phyloP scores from a whole-genome alignment of 495 filamentous ascomycete species.

The Bathelium albidoporum region DNA sequence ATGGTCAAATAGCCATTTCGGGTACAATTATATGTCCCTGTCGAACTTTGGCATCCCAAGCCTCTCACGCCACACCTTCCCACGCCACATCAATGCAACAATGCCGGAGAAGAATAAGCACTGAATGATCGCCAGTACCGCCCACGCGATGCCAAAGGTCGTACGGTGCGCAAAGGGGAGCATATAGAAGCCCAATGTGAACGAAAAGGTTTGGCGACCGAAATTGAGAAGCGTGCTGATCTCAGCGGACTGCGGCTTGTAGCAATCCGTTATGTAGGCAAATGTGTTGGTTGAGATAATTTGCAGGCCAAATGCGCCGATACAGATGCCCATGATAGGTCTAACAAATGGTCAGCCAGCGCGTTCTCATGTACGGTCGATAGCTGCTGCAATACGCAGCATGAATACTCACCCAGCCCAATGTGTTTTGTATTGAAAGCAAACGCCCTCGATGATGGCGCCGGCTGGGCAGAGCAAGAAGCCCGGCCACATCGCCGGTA shows the following conservation, averaged over 20 bases:
- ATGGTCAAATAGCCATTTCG: no score
- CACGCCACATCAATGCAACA: slow-evolving; percentile 8
- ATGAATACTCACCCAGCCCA: slow-evolving; percentile 16
- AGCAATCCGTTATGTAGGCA: slow-evolving; percentile 32
- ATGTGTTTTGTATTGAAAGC: slow-evolving; percentile 21
- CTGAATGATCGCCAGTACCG: slow-evolving; percentile 11
- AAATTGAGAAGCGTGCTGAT: slow-evolving; percentile 35
- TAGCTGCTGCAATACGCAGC: neutral
- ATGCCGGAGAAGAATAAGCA: slow-evolving; percentile 9
- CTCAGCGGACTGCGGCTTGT: slow-evolving; percentile 36
- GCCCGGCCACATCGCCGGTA: slow-evolving; percentile 20
- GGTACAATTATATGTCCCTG: slow-evolving; percentile 10
- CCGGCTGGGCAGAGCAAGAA: slow-evolving; percentile 19
- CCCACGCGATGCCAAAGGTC: slow-evolving; percentile 12
- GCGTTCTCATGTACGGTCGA: neutral
- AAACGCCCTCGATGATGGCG: slow-evolving; percentile 28
- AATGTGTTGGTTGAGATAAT: slow-evolving; percentile 27
- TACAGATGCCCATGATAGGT: slow-evolving; percentile 27
- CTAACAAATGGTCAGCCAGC: neutral
- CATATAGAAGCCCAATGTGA: slow-evolving; percentile 30
- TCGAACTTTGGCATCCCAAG: slow-evolving; percentile 12
- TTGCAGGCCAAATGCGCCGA: slow-evolving; percentile 30
- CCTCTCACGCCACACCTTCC: slow-evolving; percentile 10
- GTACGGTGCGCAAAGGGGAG: slow-evolving; percentile 13
- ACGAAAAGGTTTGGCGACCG: slow-evolving; percentile 28